A percentile compares a stretch with the other conserved stretches of the same genome.
Evolutionary conservation across 1,284 basidiomycete genomes (phyloP).

Genomic region (Naganishia sp.): DNA sequence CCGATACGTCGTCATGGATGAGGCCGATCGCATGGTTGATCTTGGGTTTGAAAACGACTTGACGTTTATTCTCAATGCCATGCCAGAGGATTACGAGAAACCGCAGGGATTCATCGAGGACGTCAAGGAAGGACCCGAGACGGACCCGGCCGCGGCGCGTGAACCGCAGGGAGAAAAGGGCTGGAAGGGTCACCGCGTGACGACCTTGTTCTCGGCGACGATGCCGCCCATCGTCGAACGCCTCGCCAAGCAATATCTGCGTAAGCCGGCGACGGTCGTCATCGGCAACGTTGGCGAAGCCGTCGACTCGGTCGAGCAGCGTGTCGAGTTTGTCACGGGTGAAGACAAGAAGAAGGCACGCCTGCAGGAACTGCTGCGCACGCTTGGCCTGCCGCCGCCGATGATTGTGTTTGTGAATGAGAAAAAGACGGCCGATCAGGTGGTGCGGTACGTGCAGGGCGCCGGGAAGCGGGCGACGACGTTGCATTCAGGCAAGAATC

Average conservation of each 20-base stretch:
- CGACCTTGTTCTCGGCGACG: conserved; percentile 93
- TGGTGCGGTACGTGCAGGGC: conserved; percentile 85
- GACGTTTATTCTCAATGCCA: conserved; percentile 89
- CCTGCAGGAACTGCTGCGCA: conserved; percentile 87
- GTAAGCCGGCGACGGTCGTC: conserved; percentile 88
- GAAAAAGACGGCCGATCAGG: conserved; percentile 97
- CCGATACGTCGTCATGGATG: conserved; percentile 98
- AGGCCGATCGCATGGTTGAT: conserved; percentile 98
- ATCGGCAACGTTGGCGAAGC: conserved; percentile 97
- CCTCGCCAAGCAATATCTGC: conserved; percentile 88
- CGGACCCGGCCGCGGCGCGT: conserved; percentile 4
- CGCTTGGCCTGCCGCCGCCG: conserved; percentile 75
- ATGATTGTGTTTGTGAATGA: conserved; percentile 99
- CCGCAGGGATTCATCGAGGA: conserved; percentile 66
- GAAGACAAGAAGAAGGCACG: conserved; percentile 88
- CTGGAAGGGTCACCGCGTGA: conserved; percentile 73
- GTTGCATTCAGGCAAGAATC: conserved; percentile 94
- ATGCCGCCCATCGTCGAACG: conserved; percentile 97
- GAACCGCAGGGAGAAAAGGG: conserved; percentile 64
- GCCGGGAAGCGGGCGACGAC: conserved; percentile 83
- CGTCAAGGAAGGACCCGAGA: conserved; percentile 46
- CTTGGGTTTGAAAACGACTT: conserved; percentile 94
- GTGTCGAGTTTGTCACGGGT: conserved; percentile 86
- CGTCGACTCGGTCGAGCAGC: conserved; percentile 95
- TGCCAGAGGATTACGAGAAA: conserved; percentile 81